Evolutionary conservation across 2,329 filamentous ascomycete genomes (phyloP).

Genomic region (Clarireedia paspali): DNA sequence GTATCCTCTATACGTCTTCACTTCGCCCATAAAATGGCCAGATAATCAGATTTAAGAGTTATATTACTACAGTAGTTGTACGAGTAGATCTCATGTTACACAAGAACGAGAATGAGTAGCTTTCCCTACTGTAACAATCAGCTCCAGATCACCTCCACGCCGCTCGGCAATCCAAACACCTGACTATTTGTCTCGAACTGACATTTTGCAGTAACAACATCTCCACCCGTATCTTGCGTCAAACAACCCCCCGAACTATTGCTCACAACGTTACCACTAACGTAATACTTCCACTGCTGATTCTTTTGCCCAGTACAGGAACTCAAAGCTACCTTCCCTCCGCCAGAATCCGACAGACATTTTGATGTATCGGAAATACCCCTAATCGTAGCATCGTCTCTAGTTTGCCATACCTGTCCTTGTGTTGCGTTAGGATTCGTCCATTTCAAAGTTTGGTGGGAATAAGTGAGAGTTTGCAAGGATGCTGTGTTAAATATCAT

Average conservation of each 20-base stretch:
- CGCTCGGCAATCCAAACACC: conserved; percentile 39
- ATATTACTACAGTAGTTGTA: background rate
- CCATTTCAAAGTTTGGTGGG: conserved; percentile 26
- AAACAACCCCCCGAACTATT: conserved; percentile 31
- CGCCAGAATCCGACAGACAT: conserved; percentile 35
- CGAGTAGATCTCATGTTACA: no score
- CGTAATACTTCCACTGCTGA: conserved; percentile 37
- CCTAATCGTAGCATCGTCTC: conserved; percentile 30
- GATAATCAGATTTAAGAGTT: no score
- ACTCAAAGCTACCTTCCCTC: conserved; percentile 22
- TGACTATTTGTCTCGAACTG: conserved; percentile 35
- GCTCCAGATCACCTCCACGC: conserved; percentile 27
- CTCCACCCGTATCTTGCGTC: conserved; percentile 29
- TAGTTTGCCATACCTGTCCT: conserved; percentile 37
- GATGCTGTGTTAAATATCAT: conserved; percentile 43
- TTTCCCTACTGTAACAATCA: background rate
- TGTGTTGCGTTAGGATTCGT: conserved; percentile 32
- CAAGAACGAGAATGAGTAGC: no score
- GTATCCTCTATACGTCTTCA: no score
- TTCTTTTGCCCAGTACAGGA: conserved; percentile 30
- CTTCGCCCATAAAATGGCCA: no score
- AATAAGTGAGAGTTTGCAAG: conserved; percentile 34
- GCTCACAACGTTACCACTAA: conserved; percentile 38
- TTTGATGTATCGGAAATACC: conserved; percentile 29
- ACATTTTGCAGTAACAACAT: conserved; percentile 28